Evolutionary conservation across 108 stramenopile genomes (phyloP).

Genomic region (Cyclotella choctawhatcheeana): DNA sequence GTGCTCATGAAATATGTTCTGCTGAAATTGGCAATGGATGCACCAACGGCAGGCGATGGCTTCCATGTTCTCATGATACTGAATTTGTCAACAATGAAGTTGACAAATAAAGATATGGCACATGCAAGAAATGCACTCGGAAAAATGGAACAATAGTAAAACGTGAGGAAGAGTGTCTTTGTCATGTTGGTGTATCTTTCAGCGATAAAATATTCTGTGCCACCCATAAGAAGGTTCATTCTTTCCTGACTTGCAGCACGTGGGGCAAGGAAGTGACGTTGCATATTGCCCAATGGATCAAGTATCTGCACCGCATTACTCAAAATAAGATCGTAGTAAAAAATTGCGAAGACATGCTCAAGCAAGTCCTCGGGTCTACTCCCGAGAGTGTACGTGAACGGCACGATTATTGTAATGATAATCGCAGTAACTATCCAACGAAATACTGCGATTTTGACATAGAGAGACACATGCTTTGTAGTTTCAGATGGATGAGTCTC

Average conservation of each 20-base stretch:
- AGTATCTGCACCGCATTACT: slow-evolving; percentile 61
- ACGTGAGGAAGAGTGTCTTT: slow-evolving; percentile 73
- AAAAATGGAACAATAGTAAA: slow-evolving; percentile 85
- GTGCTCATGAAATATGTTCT: slow-evolving; percentile 73
- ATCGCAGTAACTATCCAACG: slow-evolving; percentile 87
- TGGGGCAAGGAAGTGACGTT: slow-evolving; percentile 81
- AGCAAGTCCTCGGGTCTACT: slow-evolving; percentile 41
- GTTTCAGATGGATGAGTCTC: slow-evolving; percentile 80
- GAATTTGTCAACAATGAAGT: slow-evolving; percentile 79
- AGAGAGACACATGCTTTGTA: slow-evolving; percentile 69
- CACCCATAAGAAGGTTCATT: slow-evolving; percentile 82
- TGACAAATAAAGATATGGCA: slow-evolving; percentile 69
- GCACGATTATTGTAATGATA: slow-evolving; percentile 81
- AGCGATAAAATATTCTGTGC: slow-evolving; percentile 75
- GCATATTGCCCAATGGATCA: slow-evolving; percentile 65
- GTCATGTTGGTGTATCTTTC: slow-evolving; percentile 75
- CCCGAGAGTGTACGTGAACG: slow-evolving; percentile 64
- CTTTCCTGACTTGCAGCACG: slow-evolving; percentile 77
- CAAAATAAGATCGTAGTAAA: slow-evolving; percentile 83
- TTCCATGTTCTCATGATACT: slow-evolving; percentile 84
- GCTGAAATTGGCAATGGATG: slow-evolving; percentile 70
- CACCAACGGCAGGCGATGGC: slow-evolving; percentile 69
- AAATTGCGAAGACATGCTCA: slow-evolving; percentile 46
- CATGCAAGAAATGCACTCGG: slow-evolving; percentile 79
- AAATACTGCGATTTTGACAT: slow-evolving; percentile 76